Base-by-base conservation (phyloP, 257 asterid species). In the Verbascum thapsus region DNA sequence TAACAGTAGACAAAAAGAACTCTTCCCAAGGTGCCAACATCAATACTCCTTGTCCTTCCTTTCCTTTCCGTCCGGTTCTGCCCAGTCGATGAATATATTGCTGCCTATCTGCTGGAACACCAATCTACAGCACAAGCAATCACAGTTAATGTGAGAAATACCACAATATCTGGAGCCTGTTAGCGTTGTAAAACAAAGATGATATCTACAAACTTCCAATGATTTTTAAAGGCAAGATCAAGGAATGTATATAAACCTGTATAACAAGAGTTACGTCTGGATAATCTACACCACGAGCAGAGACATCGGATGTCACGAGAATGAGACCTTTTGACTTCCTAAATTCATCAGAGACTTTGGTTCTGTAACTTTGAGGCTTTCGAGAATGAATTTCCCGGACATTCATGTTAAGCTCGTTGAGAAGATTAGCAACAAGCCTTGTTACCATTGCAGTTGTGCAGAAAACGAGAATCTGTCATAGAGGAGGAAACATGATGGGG, bases 381-480 rank as follows among this genome's bases (percentile, higher is more conserved):
- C 99, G 88, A 35, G 97, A 94, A 78, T 90, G 97, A 49, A 94
- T 94, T 67, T 94, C 97, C 15, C 97, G 83, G 38, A 94, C 95
- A 58, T 94, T 94, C 77, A 94, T 47, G 63, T 85, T 85, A 10
- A 94, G 95, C 78, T 90, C 95, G 13, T 79, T 50, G 10, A 94
- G 95, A 75, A 94, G 90, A 71, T 79, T 84, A 20, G 99, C 96
- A 23, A 90, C 95, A 23, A 94, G 96, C 76, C 76, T 84, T 22
- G 99, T 94, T 45, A 94, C 94, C 97, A 94, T 94, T 39, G 99
- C 99, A 61, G 99, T 94, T 18, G 99, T 90, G 85, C 99, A 94
- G 62, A 94, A 94, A 57, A 94, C 99, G 53, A 94, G 91, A 69
- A 91, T 80, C 96, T 90, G 86, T 55, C 26, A n/a, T 57, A 59